Percentiles rank a stretch among this genome's conserved stretches.
Conservation (phyloP, 768 basidiomycete genomes). For the Fomitopsis serialis region DNA sequence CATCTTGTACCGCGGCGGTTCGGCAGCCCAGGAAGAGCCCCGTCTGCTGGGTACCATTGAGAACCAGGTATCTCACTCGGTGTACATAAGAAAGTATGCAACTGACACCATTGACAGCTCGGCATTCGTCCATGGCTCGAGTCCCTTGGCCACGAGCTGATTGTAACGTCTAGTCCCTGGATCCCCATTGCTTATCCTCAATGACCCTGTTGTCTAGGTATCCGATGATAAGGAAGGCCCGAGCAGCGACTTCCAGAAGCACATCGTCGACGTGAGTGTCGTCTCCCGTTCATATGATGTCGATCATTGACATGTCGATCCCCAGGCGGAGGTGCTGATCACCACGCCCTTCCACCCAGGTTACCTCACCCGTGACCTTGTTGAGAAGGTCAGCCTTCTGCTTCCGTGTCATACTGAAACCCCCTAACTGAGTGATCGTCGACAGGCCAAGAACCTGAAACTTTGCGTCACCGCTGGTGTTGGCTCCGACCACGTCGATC, state of each 20-base stretch:
- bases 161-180: conserved; percentile 39
- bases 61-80: conserved; percentile 48
- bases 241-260: conserved; percentile 76
- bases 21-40: conserved; percentile 62
- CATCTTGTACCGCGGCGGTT: conserved; percentile 65
- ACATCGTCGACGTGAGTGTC: conserved; percentile 60
- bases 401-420: neutral
- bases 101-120: conserved; percentile 38
- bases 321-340: conserved; percentile 71
- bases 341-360: conserved; percentile 87
- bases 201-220: conserved; percentile 38
- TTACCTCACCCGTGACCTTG: conserved; percentile 69
- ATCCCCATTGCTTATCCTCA: neutral
- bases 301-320: neutral
- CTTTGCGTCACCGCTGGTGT: conserved; percentile 88
- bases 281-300: neutral
- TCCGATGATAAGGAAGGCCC: conserved; percentile 81
- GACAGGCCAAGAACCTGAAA: conserved; percentile 75
- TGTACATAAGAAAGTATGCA: neutral
- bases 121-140: conserved; percentile 68
- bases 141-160: conserved; percentile 66
- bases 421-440: neutral
- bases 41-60: conserved; percentile 78
- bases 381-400: conserved; percentile 50
- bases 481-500: conserved; percentile 86